Base-by-base conservation (phyloP, 78 protist genomes). In the Acrasis kona region DNA sequence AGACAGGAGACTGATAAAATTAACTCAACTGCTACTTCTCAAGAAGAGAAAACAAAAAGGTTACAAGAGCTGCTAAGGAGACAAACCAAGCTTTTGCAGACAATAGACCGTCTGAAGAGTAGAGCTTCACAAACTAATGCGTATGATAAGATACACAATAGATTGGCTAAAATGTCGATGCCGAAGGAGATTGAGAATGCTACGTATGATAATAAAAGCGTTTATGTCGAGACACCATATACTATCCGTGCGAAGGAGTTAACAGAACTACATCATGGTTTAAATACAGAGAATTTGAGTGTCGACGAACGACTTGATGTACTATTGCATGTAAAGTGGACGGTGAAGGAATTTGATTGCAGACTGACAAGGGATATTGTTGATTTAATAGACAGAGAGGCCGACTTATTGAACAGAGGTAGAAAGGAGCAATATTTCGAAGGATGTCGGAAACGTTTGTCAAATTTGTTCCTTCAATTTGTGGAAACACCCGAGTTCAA, bases 341-440 rank as follows among this genome's bases (percentile, higher is more conserved):
- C 88, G 0, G 90, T 89, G 41, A 89, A 79, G 70, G 89, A 73
- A 79, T 82, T 76, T 39, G 79, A 82, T 27, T 85, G 90, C 76
- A n/a, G 12, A 35, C 86, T 84, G 29, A 85, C 90, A 9, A 39
- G 85, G 32, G 86, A 81, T 12, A 19, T 89, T 2, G 82, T 79
- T 35, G 90, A 85, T 39, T 83, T 89, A 39, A 80, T 85, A 31
- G 90, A 89, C 58, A 84, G 93, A 40, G 93, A 89, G 78, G 77
- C 78, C 19, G 93, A 89, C 74, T 34, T 89, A 37, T 79, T 85
- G 39, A 72, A 83, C 75, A 76, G 92, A 0, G 91, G 87, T 4
- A 38, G 87, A 0, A 0, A 57, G 19, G 68, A 50, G 2, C 12
- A 35, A 71, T 5, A 79, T 1, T 58, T 82, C 40, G 74, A 70